These are phyloP conservation scores for Tolypocladium tundrense DNA, from an alignment of 2,329 filamentous ascomycete species.

Conservation along the genomic window DNA sequence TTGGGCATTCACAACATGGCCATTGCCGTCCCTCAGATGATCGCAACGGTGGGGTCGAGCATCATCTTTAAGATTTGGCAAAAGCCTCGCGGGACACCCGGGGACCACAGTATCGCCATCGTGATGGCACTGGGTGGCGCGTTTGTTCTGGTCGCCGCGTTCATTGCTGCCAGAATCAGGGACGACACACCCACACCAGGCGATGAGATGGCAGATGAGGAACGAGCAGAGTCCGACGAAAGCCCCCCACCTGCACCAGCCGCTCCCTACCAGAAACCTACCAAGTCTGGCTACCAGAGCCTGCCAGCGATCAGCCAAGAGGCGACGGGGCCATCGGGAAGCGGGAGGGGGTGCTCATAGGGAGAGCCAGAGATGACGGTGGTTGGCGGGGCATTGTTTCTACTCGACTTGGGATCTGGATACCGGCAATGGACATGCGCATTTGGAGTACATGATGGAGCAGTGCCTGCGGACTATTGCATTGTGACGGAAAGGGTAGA, in stretches of 20 bases:
- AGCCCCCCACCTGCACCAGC: background rate
- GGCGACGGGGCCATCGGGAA: background rate
- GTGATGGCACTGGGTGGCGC: conserved; percentile 77
- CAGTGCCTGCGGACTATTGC: background rate
- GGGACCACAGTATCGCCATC: conserved; percentile 79
- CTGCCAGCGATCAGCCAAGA: background rate
- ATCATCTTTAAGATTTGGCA: conserved; percentile 77
- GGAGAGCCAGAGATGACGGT: background rate
- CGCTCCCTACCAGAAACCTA: background rate
- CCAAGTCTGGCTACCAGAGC: background rate
- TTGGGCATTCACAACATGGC: conserved; percentile 94
- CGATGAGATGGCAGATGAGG: conserved; percentile 28
- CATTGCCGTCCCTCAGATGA: conserved; percentile 81
- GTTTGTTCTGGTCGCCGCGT: conserved; percentile 67
- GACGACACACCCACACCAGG: conserved; percentile 41
- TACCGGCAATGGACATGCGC: background rate
- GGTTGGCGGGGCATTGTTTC: background rate
- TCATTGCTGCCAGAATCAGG: conserved; percentile 55
- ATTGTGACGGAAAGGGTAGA: background rate
- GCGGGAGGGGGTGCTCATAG: background rate
- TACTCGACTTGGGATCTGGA: background rate
- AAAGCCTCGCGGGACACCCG: conserved; percentile 74
- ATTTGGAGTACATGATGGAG: background rate
- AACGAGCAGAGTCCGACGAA: conserved; percentile 23
- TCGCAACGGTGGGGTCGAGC: conserved; percentile 77